A percentile compares a stretch with the other conserved stretches of the same genome.
Evolutionary conservation across 371 early-diverging fungal genomes (phyloP).

Genomic region (Dinochytrium kinnereticum): DNA sequence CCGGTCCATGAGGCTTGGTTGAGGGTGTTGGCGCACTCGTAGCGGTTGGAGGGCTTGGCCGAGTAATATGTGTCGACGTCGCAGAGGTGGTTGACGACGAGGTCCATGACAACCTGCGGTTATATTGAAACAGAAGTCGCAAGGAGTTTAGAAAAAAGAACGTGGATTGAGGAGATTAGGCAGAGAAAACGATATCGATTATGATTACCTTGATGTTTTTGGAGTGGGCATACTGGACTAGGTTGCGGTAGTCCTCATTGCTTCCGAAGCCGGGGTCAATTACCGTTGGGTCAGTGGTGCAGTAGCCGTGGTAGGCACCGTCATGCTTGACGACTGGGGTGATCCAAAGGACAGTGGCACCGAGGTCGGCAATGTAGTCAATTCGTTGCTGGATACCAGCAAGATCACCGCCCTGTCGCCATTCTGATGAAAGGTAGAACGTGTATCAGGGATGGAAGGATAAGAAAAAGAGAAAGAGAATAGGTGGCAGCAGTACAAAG

Average conservation of each 20-base stretch:
- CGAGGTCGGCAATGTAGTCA: constrained; percentile 19
- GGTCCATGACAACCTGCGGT: constrained; percentile 16
- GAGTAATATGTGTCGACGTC: background rate
- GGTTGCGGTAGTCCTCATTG: constrained; percentile 12
- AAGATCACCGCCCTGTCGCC: constrained; percentile 25
- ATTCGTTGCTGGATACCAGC: constrained; percentile 11
- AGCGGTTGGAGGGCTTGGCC: background rate
- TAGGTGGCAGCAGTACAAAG: too few species aligned
- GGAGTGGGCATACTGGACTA: constrained; percentile 18
- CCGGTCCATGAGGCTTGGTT: background rate
- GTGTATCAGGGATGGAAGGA: too few species aligned
- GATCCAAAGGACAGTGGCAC: constrained; percentile 19
- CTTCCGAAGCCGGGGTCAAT: constrained; percentile 26
- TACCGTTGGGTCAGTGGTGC: background rate
- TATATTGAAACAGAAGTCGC: background rate
- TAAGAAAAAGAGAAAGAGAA: too few species aligned
- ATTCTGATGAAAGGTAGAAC: too few species aligned
- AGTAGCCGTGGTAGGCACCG: constrained; percentile 18
- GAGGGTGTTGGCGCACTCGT: background rate
- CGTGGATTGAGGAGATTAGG: background rate
- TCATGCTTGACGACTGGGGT: constrained; percentile 17
- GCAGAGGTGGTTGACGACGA: constrained; percentile 30
- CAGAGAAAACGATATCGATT: background rate
- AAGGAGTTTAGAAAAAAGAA: background rate
- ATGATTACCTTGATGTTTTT: background rate